These are phyloP conservation scores for Leishmania guyanensis DNA, from an alignment of 208 protist genomes.

Conservation along the genomic window DNA sequence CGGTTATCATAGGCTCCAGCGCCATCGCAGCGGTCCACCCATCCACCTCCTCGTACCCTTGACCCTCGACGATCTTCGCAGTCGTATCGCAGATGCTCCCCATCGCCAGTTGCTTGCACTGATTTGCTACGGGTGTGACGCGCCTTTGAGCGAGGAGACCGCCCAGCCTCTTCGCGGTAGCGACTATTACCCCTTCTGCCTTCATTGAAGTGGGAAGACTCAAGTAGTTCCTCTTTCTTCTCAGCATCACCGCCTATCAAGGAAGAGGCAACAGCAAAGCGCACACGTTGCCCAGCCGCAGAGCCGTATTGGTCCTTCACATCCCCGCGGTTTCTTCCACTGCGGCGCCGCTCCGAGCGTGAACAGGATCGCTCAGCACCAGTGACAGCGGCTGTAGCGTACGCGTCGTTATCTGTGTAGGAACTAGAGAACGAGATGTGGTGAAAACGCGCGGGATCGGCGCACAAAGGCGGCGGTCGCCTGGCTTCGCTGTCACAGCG, in stretches of 20 bases:
- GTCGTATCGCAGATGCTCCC: neutral
- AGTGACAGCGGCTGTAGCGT: neutral
- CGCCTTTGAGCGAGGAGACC: neutral
- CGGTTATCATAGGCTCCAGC: neutral
- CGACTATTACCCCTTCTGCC: neutral
- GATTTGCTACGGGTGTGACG: neutral
- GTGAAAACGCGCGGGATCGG: neutral
- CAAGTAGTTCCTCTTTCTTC: neutral
- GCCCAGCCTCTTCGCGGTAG: neutral
- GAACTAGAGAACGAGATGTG: neutral
- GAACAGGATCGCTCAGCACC: neutral
- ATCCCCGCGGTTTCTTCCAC: neutral
- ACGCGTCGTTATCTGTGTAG: neutral
- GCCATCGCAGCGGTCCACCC: neutral
- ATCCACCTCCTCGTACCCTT: neutral
- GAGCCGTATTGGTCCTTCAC: neutral
- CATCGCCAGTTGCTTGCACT: neutral
- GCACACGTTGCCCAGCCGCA: neutral
- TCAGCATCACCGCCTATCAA: neutral
- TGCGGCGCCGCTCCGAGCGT: neutral
- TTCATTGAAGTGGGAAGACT: neutral
- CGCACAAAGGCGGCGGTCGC: neutral
- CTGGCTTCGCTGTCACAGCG: neutral
- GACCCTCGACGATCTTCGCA: neutral
- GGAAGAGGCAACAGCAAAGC: neutral